Evolutionary conservation across 306 rosid genomes (phyloP).

Genomic region (Potentilla sterilis): DNA sequence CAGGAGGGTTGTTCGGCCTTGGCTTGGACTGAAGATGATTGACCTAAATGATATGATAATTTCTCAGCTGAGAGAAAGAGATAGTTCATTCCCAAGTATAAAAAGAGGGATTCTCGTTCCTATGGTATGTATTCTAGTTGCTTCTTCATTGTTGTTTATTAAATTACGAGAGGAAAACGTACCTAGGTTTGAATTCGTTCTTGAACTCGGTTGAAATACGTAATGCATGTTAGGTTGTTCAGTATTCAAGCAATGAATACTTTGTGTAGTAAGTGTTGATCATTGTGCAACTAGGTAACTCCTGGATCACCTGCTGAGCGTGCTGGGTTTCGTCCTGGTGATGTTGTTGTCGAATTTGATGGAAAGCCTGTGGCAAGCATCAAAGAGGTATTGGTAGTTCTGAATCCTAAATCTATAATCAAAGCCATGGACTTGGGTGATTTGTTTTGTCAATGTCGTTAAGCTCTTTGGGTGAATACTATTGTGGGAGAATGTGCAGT

Average conservation of each 20-base stretch:
- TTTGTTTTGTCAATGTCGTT: background rate
- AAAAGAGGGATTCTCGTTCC: slow-evolving; percentile 74
- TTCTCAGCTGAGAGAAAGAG: slow-evolving; percentile 65
- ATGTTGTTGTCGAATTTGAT: slow-evolving; percentile 75
- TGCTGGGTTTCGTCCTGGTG: slow-evolving; percentile 80
- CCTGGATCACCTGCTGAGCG: slow-evolving; percentile 84
- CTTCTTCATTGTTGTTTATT: background rate
- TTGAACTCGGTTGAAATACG: background rate
- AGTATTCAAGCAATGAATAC: background rate
- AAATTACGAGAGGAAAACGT: background rate
- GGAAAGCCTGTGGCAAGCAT: slow-evolving; percentile 67
- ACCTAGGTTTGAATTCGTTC: background rate
- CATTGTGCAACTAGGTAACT: slow-evolving; percentile 56
- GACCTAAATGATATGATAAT: slow-evolving; percentile 76
- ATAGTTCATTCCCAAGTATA: slow-evolving; percentile 68
- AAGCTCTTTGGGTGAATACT: background rate
- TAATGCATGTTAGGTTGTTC: background rate
- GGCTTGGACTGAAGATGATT: slow-evolving; percentile 93
- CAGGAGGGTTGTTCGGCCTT: slow-evolving; percentile 93
- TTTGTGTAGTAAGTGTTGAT: slow-evolving; percentile 7
- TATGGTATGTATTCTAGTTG: slow-evolving; percentile 40
- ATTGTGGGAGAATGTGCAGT: background rate
- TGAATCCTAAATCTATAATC: background rate
- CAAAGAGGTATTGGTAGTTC: slow-evolving; percentile 52
- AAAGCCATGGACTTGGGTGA: background rate